Evolutionary conservation across 805 yeast species (phyloP), one percentile per base, ranked within the genome.

Genomic region (Hermanozyma aechmeae): DNA sequence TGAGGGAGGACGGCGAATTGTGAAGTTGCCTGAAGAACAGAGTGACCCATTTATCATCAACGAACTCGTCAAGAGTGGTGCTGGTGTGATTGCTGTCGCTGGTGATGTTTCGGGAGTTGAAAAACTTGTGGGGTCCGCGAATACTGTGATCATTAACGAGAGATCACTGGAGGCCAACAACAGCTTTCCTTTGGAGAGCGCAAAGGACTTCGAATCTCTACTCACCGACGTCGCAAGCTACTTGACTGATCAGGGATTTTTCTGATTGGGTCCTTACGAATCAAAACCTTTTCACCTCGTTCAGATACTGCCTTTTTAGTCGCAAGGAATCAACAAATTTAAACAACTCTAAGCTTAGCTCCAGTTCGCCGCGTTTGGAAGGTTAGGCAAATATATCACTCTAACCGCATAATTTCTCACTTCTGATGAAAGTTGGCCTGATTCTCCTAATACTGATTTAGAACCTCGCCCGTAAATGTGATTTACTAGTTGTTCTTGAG

Each of bases 21-120:
- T 82, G 32, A 69, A 69, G 40, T 61, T 75, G 43, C 47, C 51
- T 20, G 41, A 53, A 15, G 48, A 45, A 26, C 35, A 38, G 11
- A 57, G 70, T 45, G 69, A 76, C 37, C 71, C 80, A 4, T 77
- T 72, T 44, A 73, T 82, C 34, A 71, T 82, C 26, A 68, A 76
- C 33, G 89, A 86, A 58, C 65, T 85, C 42, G 79, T 80, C 24
- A 76, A 83, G 51, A 74, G 96, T n/a, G 96, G 96, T 33, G 65
- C 95, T 7, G 97, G 95, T 43, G 89, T 89, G 24, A 80, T 87
- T 40, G 6, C n/a, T 5, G 9, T 17, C 10, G 7, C 20, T 7
- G 20, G 20, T 10, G 20, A 17, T 10, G 7, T 7, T 10, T 7
- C 20, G 9, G 20, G 10, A 7, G 20, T 17, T 7, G 20, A 7